Conservation (phyloP, 495 filamentous ascomycete genomes). For the Podospora anserina region DNA sequence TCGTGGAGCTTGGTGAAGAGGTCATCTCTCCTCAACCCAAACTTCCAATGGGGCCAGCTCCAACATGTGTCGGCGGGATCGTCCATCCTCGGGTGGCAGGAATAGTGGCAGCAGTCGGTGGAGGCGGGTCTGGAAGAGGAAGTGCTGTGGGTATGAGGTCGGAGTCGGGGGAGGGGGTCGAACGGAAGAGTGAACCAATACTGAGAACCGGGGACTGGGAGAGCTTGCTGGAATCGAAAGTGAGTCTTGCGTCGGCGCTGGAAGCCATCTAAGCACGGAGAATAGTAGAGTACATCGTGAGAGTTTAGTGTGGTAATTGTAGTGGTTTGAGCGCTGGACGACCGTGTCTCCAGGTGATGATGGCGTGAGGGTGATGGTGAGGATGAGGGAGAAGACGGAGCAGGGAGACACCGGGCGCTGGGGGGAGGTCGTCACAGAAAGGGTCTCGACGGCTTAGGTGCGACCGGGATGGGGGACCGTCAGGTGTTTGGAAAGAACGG, state of each 20-base stretch:
- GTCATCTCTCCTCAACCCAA: slow-evolving; percentile 41
- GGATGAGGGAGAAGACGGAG: slow-evolving; percentile 17
- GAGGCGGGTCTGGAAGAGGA: slow-evolving; percentile 5
- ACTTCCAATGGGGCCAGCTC: slow-evolving; percentile 52
- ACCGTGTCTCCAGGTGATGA: not conserved
- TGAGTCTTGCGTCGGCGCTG: slow-evolving; percentile 23
- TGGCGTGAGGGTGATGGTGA: slow-evolving; percentile 8
- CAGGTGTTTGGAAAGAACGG: slow-evolving; percentile 22
- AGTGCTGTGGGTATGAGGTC: slow-evolving; percentile 15
- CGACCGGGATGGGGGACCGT: slow-evolving; percentile 19
- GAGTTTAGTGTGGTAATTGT: slow-evolving; percentile 17
- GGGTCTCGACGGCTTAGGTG: slow-evolving; percentile 4
- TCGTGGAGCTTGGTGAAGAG: slow-evolving; percentile 40
- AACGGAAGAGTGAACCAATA: slow-evolving; percentile 28
- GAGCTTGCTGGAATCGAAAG: slow-evolving; percentile 18
- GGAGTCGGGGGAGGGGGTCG: slow-evolving; percentile 13
- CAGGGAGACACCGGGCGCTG: slow-evolving; percentile 7
- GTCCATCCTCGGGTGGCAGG: slow-evolving; percentile 40
- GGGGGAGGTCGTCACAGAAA: slow-evolving; percentile 16
- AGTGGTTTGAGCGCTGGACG: slow-evolving; percentile 7
- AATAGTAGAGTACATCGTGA: slow-evolving; percentile 28
- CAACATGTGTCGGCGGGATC: slow-evolving; percentile 35
- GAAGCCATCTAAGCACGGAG: slow-evolving; percentile 37
- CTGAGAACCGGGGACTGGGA: slow-evolving; percentile 32
- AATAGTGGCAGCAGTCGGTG: not conserved